Evolutionary conservation across 345 rosid species (phyloP).

Genomic region (Pseudoturritis turrita): DNA sequence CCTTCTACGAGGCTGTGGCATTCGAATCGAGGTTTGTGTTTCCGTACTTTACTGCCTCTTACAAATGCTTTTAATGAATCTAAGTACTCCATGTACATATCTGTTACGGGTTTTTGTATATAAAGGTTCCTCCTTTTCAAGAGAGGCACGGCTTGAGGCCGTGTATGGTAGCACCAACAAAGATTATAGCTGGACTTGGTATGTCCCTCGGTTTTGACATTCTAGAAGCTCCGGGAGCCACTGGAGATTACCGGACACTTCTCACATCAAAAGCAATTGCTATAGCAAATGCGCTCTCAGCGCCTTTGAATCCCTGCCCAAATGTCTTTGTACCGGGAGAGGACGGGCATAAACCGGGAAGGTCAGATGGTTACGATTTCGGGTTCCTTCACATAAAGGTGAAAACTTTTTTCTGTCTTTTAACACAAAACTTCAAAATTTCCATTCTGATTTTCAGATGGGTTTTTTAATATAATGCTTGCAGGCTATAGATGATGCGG

Average conservation of each 20-base stretch:
- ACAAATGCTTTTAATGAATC: background rate
- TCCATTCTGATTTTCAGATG: background rate
- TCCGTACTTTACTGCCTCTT: background rate
- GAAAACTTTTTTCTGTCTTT: background rate
- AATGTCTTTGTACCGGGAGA: conserved; percentile 82
- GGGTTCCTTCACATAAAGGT: conserved; percentile 98
- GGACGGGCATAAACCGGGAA: conserved; percentile 71
- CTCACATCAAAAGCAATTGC: conserved; percentile 78
- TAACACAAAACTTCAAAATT: background rate
- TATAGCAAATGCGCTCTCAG: conserved; percentile 77
- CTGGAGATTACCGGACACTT: conserved; percentile 90
- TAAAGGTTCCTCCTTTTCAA: conserved; percentile 71
- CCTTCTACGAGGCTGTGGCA: conserved; percentile 92
- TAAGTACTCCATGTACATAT: background rate
- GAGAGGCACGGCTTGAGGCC: conserved; percentile 82
- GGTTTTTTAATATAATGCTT: background rate
- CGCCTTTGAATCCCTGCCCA: conserved; percentile 58
- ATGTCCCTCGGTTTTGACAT: conserved; percentile 88
- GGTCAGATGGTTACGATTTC: conserved; percentile 77
- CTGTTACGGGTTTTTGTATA: background rate
- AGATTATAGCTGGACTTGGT: conserved; percentile 94
- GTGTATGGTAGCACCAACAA: conserved; percentile 99
- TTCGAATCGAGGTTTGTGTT: conserved; percentile 77
- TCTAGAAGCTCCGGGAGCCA: conserved; percentile 90
- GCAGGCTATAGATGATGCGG: conserved; percentile 97